Evolutionary conservation across 1,139 yeast species (phyloP), one percentile per base, ranked within the genome.

Genomic region (Taphrina confusa): DNA sequence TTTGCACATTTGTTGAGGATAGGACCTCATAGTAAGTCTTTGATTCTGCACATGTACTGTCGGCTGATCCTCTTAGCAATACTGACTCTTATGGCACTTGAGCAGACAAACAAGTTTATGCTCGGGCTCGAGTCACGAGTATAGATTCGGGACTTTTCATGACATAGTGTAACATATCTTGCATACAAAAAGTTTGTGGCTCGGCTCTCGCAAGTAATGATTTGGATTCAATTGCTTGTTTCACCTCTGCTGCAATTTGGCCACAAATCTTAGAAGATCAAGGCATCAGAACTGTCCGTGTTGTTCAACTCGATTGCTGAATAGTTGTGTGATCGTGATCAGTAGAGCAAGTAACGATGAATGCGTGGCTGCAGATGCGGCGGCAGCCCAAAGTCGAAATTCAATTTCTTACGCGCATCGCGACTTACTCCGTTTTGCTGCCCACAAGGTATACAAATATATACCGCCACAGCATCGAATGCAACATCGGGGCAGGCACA

Each of bases 1-100:
- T 83, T 85, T 73, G 97, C 98, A 0, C 97, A 92, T 70, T 76
- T 91, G 61, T 77, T 90, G 72, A 82, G 98, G 75, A 85, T 92
- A 62, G 97, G 94, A 0, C 98, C 98, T 20, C 98, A 92, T 72
- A 90, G 97, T 2, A 84, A 92, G 58, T 78, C 46, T 25, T 5
- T 9, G n/a, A n/a, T n/a, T n/a, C n/a, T n/a, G n/a, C n/a, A n/a
- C n/a, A n/a, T n/a, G n/a, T n/a, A n/a, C n/a, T n/a, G n/a, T n/a
- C n/a, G n/a, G n/a, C n/a, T n/a, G n/a, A n/a, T n/a, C 42, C 14
- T 3, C 39, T 6, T 30, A 47, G 52, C 58, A 12, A 44, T 54
- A 11, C 51, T 54, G 31, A 46, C 49, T 1, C 45, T 54, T 27
- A 54, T 46, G 39, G 58, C 58, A 8, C 51, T 54, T n/a, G 58